Percentiles rank a stretch among this genome's conserved stretches.
These are phyloP conservation scores for Solanum dulcamara DNA, from an alignment of 257 asterid species.

Conservation along the genomic window DNA sequence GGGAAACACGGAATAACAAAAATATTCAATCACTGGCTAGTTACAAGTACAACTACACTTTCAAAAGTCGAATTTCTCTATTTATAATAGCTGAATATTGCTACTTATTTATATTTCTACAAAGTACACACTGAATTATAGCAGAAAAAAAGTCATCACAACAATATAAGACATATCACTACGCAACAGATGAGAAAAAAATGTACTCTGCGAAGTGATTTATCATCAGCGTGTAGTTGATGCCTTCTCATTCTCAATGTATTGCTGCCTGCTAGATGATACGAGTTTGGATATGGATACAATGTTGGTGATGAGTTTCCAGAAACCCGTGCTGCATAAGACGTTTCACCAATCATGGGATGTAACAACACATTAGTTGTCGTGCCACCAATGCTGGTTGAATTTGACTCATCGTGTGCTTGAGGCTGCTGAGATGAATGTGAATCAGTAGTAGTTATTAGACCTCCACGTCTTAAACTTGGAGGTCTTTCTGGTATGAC, in stretches of 20 bases:
- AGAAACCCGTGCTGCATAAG: slow-evolving; percentile 26
- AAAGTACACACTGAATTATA: neutral
- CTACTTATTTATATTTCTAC: neutral
- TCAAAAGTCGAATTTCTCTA: too few relatives aligned
- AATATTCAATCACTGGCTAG: too few relatives aligned
- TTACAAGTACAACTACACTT: too few relatives aligned
- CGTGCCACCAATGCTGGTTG: slow-evolving; percentile 2
- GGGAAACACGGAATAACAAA: too few relatives aligned
- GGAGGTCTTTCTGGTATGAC: slow-evolving; percentile 49
- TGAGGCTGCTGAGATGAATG: slow-evolving; percentile 16
- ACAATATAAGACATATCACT: slow-evolving; percentile 39
- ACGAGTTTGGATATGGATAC: slow-evolving; percentile 36
- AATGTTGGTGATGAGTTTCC: slow-evolving; percentile 9
- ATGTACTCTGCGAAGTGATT: slow-evolving; percentile 41
- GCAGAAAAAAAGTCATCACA: slow-evolving; percentile 7
- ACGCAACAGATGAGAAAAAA: slow-evolving; percentile 53
- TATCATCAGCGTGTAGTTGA: slow-evolving; percentile 42
- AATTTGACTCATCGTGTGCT: neutral
- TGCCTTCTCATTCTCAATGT: slow-evolving; percentile 44
- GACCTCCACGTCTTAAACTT: slow-evolving; percentile 19
- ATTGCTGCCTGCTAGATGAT: slow-evolving; percentile 16
- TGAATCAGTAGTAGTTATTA: neutral
- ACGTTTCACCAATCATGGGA: slow-evolving; percentile 51
- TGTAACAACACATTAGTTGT: slow-evolving; percentile 2
- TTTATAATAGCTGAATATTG: too few relatives aligned